Conservation (phyloP, 164 flowering plant genomes). For the Kingdonia uniflora region DNA sequence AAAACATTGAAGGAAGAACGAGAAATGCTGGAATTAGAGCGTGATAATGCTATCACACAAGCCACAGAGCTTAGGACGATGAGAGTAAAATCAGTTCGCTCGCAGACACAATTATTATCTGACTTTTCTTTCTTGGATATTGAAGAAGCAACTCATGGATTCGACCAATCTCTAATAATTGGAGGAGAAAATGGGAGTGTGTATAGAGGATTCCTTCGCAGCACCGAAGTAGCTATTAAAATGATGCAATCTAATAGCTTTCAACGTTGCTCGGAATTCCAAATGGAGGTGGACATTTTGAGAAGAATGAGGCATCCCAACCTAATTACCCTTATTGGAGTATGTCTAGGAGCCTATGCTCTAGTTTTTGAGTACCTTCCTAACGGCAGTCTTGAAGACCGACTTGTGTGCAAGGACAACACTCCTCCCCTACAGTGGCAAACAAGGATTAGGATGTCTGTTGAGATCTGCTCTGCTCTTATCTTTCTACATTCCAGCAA, state of each 20-base stretch:
- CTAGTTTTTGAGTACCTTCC: slow-evolving; percentile 79
- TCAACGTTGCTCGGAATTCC: slow-evolving; percentile 72
- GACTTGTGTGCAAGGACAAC: no score
- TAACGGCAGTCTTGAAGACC: no score
- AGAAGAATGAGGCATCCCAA: slow-evolving; percentile 78
- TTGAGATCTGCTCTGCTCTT: slow-evolving; percentile 73
- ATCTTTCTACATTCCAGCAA: slow-evolving; percentile 63
- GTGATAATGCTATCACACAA: slow-evolving; percentile 44
- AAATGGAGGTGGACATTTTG: slow-evolving; percentile 81
- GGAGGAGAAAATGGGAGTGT: no score
- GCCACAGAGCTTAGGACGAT: slow-evolving; percentile 46
- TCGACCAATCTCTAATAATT: no score
- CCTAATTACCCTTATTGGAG: no score
- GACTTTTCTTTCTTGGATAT: slow-evolving; percentile 55
- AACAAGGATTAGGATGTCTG: slow-evolving; percentile 57
- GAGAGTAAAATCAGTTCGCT: slow-evolving; percentile 21
- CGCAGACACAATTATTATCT: slow-evolving; percentile 17
- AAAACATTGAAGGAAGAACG: slow-evolving; percentile 35
- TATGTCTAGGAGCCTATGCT: slow-evolving; percentile 65
- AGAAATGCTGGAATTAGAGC: slow-evolving; percentile 50
- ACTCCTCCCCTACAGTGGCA: slow-evolving; percentile 77
- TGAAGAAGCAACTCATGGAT: slow-evolving; percentile 49
- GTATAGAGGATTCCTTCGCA: no score
- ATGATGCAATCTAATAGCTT: no score
- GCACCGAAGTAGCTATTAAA: no score